These are phyloP conservation scores for Candida sanyiensis DNA, from an alignment of 805 yeast species.

Conservation along the genomic window DNA sequence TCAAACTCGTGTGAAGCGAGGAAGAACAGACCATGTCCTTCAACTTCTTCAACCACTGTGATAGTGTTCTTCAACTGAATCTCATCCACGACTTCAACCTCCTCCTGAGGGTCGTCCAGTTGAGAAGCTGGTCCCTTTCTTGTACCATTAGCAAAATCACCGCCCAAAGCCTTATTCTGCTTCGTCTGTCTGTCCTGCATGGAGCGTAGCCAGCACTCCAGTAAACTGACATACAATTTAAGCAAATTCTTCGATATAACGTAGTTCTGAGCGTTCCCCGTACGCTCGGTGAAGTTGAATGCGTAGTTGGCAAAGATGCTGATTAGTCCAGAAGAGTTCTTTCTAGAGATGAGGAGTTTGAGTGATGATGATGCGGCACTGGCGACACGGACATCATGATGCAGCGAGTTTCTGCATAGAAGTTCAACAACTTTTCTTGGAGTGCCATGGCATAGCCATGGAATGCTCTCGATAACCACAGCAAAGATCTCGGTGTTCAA, in stretches of 20 bases:
- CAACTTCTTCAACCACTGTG: slow-evolving; percentile 88
- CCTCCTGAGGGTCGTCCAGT: slow-evolving; percentile 17
- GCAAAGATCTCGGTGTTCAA: slow-evolving; percentile 59
- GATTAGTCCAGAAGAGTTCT: slow-evolving; percentile 63
- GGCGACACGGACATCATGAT: slow-evolving; percentile 56
- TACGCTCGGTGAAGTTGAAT: slow-evolving; percentile 72
- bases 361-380: slow-evolving; percentile 59
- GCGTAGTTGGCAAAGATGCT: slow-evolving; percentile 75
- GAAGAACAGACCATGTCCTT: slow-evolving; percentile 91
- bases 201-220: slow-evolving; percentile 77
- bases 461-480: slow-evolving; percentile 61
- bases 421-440: slow-evolving; percentile 68
- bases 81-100: slow-evolving; percentile 44
- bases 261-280: slow-evolving; percentile 51
- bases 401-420: slow-evolving; percentile 70
- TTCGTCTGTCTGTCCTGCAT: slow-evolving; percentile 36
- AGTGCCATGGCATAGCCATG: slow-evolving; percentile 60
- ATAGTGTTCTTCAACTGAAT: slow-evolving; percentile 73
- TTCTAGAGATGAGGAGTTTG: slow-evolving; percentile 58
- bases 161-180: slow-evolving; percentile 11
- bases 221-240: slow-evolving; percentile 68
- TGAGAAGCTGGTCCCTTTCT: no score
- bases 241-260: slow-evolving; percentile 57
- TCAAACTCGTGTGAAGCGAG: slow-evolving; percentile 80
- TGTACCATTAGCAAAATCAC: no score